phyloP scores from a whole-genome alignment of 2,329 filamentous ascomycete genomes.

The Allantophomopsis lycopodina region DNA sequence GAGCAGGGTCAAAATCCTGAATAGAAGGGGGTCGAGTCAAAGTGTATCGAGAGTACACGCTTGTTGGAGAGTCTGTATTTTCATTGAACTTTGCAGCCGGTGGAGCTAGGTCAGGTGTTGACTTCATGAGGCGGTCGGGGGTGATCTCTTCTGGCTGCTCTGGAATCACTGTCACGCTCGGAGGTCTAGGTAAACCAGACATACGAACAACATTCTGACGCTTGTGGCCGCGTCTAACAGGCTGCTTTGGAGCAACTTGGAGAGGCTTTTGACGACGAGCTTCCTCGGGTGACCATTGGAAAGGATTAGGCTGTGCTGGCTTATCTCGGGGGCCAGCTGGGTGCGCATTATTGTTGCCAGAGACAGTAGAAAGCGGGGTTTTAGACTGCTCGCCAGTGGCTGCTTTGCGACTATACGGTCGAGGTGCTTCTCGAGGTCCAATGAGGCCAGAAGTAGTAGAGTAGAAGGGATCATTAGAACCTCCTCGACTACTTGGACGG shows the following conservation, averaged over 20 bases:
- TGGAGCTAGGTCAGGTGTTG: neutral
- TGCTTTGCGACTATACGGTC: too few relatives aligned
- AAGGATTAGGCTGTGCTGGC: slow-evolving; percentile 12
- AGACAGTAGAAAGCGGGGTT: slow-evolving; percentile 8
- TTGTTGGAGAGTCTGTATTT: slow-evolving; percentile 5
- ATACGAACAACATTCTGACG: slow-evolving; percentile 12
- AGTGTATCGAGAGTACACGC: slow-evolving; percentile 1
- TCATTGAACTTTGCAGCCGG: neutral
- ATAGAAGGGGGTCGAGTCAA: slow-evolving; percentile 9
- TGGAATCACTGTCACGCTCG: slow-evolving; percentile 7
- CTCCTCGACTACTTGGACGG: too few relatives aligned
- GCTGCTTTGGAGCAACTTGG: slow-evolving; percentile 4
- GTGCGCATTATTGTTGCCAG: slow-evolving; percentile 7
- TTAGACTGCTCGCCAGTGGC: too few relatives aligned
- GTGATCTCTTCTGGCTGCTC: slow-evolving; percentile 10
- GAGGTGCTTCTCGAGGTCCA: too few relatives aligned
- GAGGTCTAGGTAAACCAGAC: slow-evolving; percentile 10
- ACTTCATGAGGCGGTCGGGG: neutral
- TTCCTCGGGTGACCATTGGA: slow-evolving; percentile 14
- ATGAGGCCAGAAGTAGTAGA: too few relatives aligned
- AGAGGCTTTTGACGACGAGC: slow-evolving; percentile 5
- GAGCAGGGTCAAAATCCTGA: slow-evolving; percentile 9
- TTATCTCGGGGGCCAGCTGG: neutral
- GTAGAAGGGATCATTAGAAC: too few relatives aligned
- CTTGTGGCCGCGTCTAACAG: slow-evolving; percentile 9